Base-by-base conservation (phyloP, 306 rosid genomes). In the Casuarina equisetifolia region DNA sequence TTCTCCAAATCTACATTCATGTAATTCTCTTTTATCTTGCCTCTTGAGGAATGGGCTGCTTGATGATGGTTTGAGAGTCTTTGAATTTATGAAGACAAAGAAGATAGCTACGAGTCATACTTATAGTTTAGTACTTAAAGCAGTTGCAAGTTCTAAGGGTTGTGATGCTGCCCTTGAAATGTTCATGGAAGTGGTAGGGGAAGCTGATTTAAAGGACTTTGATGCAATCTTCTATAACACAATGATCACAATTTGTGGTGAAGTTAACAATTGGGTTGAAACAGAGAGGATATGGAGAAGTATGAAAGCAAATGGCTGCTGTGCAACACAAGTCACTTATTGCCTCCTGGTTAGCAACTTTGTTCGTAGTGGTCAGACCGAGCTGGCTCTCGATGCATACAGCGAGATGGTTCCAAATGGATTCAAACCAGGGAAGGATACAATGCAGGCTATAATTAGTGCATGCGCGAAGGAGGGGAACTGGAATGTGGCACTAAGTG, bases 171-270 rank as follows among this genome's bases (percentile, higher is more conserved):
- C 97, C 42, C 70, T 90, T 59, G 59, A 78, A 62, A 82, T 90
- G 83, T 89, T 92, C 68, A 74, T 75, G 74, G 84, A 76, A 74
- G 83, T 88, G 82, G 91, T 81, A 78, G 77, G 51, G 63, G 88
- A 89, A 58, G 78, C 76, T 70, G 86, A 82, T 42, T 67, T 57
- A 15, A 79, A 86, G 69, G 78, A 69, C 57, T 90, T 92, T 68
- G 98, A 94, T 76, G 87, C 87, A 1, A 49, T 88, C 67, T 93
- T 88, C 69, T 94, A 92, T 80, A 94, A 94, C 83, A 90, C 97
- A 16, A 74, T 92, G 93, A 88, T 94, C 78, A 92, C 98, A 10
- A 69, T 88, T 20, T 92, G 91, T 79, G 90, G 88, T 58, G 85
- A 87, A 54, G 88, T 59, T 77, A 84, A 82, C 72, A 88, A 89